Evolutionary conservation across 78 protist genomes (phyloP), one percentile per base, ranked within the genome.

Genomic region (Diacronema lutheri): DNA sequence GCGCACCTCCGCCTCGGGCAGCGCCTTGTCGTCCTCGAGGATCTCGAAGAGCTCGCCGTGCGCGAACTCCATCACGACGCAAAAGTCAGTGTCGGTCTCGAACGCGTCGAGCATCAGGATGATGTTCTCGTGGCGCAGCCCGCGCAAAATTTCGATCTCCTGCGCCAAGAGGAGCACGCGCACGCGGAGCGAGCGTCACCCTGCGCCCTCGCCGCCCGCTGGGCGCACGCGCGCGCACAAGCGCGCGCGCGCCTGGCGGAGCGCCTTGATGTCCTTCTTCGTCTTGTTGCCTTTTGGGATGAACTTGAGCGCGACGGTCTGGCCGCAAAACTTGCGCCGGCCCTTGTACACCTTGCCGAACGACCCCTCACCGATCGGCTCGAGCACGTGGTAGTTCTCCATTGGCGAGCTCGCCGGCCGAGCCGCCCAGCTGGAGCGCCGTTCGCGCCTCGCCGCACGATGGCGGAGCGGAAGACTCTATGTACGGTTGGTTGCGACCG

Each of bases 351-450:
- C 69, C 82, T 91, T 94, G 26, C 97, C 97, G 80, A 95, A 95
- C 56, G 94, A 81, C 40, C 98, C 98, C 66, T 94, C 96, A 4
- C 98, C 98, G 44, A 95, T 90, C 13, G 84, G 87, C 33, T 92
- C 92, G 11, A 93, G 37, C 37, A 62, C 31, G 16, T 31, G 46
- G 84, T 80, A 80, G 25, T 31, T 20, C 16, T 80, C 84, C 71
- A 80, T 56, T 33, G 44, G 50, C 50, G 50, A 3, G 50, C 50
- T 44, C 50, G 50, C 50, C 16, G 50, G 50, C 16, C 50, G 3
- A 7, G 50, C 50, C 50, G 50, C 50, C n/a, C n/a, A n/a, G n/a
- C n/a, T n/a, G n/a, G n/a, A n/a, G n/a, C n/a, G n/a, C n/a, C n/a
- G n/a, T n/a, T n/a, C n/a, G n/a, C n/a, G n/a, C n/a, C n/a, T n/a